A percentile compares a stretch with the other conserved stretches of the same genome.
Conservation (phyloP, 2,329 filamentous ascomycete species). For the Plenodomus tracheiphilus region DNA sequence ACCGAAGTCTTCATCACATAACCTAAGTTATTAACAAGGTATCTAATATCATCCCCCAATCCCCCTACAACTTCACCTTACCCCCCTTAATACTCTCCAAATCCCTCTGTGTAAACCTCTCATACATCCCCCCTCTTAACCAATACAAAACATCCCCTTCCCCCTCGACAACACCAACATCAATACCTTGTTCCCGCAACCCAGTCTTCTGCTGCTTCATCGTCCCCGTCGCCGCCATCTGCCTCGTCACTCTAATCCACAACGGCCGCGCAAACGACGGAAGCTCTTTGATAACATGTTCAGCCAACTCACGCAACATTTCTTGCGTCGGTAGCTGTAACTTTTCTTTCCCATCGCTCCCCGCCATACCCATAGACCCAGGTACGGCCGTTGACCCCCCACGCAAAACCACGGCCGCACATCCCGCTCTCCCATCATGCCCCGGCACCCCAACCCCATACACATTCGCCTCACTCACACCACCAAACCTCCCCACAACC, state of each 20-base stretch:
- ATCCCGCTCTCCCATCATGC: conserved; percentile 51
- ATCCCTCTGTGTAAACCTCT: conserved; percentile 28
- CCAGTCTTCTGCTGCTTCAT: conserved; percentile 52
- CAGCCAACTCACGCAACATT: conserved; percentile 28
- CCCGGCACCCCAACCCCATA: conserved; percentile 51
- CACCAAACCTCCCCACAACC: conserved; percentile 43
- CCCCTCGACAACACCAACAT: conserved; percentile 42
- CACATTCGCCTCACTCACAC: conserved; percentile 49
- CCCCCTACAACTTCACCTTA: conserved; percentile 31
- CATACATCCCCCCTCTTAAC: conserved; percentile 39
- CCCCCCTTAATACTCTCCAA: conserved; percentile 31
- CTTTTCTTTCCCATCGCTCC: no score
- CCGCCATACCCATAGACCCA: no score
- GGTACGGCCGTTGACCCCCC: no score
- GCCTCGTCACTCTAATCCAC: conserved; percentile 46
- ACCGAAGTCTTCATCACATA: no score
- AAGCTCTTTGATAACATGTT: conserved; percentile 43
- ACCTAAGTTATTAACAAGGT: not conserved
- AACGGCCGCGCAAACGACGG: conserved; percentile 51
- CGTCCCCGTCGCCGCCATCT: conserved; percentile 51
- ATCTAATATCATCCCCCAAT: not conserved
- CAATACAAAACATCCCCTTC: conserved; percentile 48
- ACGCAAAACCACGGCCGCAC: conserved; percentile 47
- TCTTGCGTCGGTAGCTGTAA: conserved; percentile 11
- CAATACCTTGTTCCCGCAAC: conserved; percentile 48